Evolutionary conservation across 2,329 filamentous ascomycete genomes (phyloP).

Genomic region (Alternaria brassicae): DNA sequence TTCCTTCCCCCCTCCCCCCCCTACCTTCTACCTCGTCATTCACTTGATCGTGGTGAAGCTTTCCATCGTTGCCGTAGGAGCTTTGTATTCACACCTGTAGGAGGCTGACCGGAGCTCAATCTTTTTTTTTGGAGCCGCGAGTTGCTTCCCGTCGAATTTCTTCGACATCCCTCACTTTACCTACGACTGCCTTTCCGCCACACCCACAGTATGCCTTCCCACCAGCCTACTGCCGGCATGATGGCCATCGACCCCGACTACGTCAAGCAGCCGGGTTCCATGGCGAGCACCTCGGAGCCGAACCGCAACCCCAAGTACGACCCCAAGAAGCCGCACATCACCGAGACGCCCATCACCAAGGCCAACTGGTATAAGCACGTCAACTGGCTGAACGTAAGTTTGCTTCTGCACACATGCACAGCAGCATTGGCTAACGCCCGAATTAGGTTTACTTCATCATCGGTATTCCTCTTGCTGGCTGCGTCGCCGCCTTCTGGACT

Average conservation of each 20-base stretch:
- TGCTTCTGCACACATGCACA: not conserved
- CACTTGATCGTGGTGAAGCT: conserved; percentile 31
- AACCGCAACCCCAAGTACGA: conserved; percentile 61
- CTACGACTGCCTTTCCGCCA: conserved; percentile 11
- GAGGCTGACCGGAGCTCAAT: conserved; percentile 27
- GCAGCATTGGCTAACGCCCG: conserved; percentile 18
- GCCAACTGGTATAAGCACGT: conserved; percentile 91
- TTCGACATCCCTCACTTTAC: conserved; percentile 22
- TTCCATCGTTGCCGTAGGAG: conserved; percentile 28
- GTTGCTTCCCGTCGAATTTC: conserved; percentile 17
- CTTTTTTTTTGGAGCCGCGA: conserved; percentile 22
- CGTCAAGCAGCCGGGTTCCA: conserved; percentile 54
- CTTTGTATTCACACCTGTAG: conserved; percentile 1
- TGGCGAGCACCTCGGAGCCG: conserved; percentile 60
- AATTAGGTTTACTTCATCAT: conserved; percentile 82
- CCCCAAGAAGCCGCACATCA: conserved; percentile 82
- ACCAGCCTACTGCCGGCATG: conserved; percentile 58
- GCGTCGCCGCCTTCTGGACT: conserved; percentile 80
- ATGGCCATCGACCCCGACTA: conserved; percentile 59
- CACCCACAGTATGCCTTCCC: conserved; percentile 57
- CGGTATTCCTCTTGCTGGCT: conserved; percentile 75
- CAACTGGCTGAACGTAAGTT: conserved; percentile 85
- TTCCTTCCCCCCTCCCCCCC: conserved; percentile 6
- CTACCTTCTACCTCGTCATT: conserved; percentile 30
- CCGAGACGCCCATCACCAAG: conserved; percentile 80